Percentiles rank a stretch among this genome's conserved stretches.
These are phyloP conservation scores for Kurtzmaniella quercitrusa DNA, from an alignment of 1,139 yeast genomes.

Conservation along the genomic window DNA sequence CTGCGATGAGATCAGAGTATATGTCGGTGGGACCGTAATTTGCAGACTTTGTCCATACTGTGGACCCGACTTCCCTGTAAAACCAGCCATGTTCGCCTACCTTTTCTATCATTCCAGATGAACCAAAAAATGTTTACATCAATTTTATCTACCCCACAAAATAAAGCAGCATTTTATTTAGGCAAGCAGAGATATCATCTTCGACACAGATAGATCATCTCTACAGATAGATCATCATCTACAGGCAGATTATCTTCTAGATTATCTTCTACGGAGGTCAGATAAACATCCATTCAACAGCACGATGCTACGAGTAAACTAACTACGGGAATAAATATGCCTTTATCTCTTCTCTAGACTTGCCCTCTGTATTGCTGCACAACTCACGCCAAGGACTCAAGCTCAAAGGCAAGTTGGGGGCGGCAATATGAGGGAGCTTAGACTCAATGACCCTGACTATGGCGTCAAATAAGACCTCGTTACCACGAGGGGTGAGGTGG, in stretches of 20 bases:
- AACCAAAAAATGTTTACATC: not conserved
- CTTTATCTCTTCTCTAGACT: not conserved
- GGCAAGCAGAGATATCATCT: too few relatives aligned
- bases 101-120: not conserved
- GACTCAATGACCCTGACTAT: slow-evolving; percentile 33
- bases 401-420: slow-evolving; percentile 28
- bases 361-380: not conserved
- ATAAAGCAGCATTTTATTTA: not conserved
- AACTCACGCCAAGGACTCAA: slow-evolving; percentile 36
- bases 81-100: slow-evolving; percentile 2
- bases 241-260: too few relatives aligned
- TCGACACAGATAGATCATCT: too few relatives aligned
- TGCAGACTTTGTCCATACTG: slow-evolving; percentile 4
- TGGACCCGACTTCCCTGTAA: slow-evolving; percentile 7
- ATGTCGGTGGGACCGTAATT: slow-evolving; percentile 23
- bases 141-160: not conserved
- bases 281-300: too few relatives aligned
- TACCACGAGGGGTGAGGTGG: slow-evolving; percentile 63
- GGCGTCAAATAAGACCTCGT: slow-evolving; percentile 45
- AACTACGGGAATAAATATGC: not conserved
- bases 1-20: slow-evolving; percentile 33
- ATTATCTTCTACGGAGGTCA: too few relatives aligned
- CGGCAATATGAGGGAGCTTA: slow-evolving; percentile 44
- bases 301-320: too few relatives aligned
- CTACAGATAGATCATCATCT: not conserved